Percentiles rank a stretch among this genome's conserved stretches.
Evolutionary conservation across 2,329 filamentous ascomycete genomes (phyloP).

Genomic region (Aspergillus versicolor): DNA sequence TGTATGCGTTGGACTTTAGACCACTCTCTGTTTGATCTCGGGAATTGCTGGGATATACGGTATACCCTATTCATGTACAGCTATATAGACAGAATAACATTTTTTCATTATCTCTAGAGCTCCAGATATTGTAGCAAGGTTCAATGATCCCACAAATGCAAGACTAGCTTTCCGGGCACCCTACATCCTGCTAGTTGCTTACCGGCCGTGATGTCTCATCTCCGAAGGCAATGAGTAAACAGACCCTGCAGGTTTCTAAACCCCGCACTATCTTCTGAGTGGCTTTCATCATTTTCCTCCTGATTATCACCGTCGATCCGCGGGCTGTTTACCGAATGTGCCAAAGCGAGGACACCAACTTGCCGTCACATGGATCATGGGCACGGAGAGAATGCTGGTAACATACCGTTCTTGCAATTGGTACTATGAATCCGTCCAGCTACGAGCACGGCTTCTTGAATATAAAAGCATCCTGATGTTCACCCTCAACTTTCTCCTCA

Average conservation of each 20-base stretch:
- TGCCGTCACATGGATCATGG: not conserved
- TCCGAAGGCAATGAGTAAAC: not conserved
- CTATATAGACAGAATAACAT: too few species aligned
- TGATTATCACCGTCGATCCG: not conserved
- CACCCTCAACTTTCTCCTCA: not conserved
- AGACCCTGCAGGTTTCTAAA: not conserved
- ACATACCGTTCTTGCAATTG: not conserved
- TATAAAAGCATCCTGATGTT: conserved; percentile 1
- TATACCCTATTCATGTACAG: too few species aligned
- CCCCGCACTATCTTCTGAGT: not conserved
- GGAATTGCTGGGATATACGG: too few species aligned
- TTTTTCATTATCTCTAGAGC: too few species aligned
- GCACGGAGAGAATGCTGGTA: not conserved
- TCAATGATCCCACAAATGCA: not conserved
- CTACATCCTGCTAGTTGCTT: not conserved
- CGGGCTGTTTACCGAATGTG: not conserved
- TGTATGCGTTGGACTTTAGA: too few species aligned
- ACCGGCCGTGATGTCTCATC: not conserved
- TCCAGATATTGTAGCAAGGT: too few species aligned
- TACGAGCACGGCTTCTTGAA: not conserved
- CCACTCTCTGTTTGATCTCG: too few species aligned
- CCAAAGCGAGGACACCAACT: not conserved
- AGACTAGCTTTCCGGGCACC: too few species aligned
- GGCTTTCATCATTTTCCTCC: not conserved
- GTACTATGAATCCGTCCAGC: not conserved